Evolutionary conservation across 768 basidiomycete species (phyloP).

Genomic region (Gautieria morchelliformis): DNA sequence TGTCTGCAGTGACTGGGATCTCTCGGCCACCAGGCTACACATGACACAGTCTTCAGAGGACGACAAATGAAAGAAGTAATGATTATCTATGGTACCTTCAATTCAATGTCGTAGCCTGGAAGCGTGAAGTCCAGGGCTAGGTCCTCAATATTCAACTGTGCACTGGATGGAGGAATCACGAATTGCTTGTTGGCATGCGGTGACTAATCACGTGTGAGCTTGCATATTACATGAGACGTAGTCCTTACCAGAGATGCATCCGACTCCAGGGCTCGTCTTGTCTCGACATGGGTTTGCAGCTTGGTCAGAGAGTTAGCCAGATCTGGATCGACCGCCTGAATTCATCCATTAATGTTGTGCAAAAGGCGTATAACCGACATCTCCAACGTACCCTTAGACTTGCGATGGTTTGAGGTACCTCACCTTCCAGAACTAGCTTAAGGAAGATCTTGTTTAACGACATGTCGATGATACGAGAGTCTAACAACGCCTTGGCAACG

Average conservation of each 20-base stretch:
- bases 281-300: slow-evolving; percentile 42
- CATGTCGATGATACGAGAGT: slow-evolving; percentile 95
- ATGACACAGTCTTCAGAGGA: neutral
- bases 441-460: slow-evolving; percentile 94
- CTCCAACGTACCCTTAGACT: slow-evolving; percentile 57
- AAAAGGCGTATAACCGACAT: neutral
- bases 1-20: slow-evolving; percentile 73
- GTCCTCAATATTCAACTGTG: slow-evolving; percentile 66
- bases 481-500: slow-evolving; percentile 92
- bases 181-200: slow-evolving; percentile 13
- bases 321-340: slow-evolving; percentile 71
- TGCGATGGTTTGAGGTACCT: slow-evolving; percentile 75
- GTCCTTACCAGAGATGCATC: slow-evolving; percentile 21
- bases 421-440: slow-evolving; percentile 79
- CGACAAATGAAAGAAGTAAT: slow-evolving; percentile 3
- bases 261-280: slow-evolving; percentile 37
- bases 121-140: slow-evolving; percentile 93
- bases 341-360: neutral
- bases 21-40: slow-evolving; percentile 68
- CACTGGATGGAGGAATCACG: slow-evolving; percentile 34
- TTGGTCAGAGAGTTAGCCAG: slow-evolving; percentile 82
- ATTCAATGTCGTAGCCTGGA: slow-evolving; percentile 90
- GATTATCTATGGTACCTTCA: slow-evolving; percentile 45
- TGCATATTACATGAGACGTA: neutral
- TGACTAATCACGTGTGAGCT: slow-evolving; percentile 9